Base-by-base conservation (phyloP, 139 green algal species). In the Chlorella vulgaris region DNA sequence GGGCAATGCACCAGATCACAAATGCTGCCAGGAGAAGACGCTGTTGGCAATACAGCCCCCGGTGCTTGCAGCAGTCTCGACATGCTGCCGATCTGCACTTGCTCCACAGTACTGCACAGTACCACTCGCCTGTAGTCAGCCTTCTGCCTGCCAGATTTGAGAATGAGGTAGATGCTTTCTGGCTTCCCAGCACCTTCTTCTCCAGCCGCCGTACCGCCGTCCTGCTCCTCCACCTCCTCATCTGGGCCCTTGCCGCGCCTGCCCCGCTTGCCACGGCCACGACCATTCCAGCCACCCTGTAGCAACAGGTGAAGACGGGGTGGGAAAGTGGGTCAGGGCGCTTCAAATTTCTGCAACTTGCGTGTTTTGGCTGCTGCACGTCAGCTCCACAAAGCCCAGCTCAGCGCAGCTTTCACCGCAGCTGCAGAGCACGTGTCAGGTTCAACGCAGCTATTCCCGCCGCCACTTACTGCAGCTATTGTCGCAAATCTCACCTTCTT, bases 161-260 rank as follows among this genome's bases (percentile, higher is more conserved):
- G 76, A 24, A 69, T 83, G 7, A 88, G 43, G 29, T 85, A 84
- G 21, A 86, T 68, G 26, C 69, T 74, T 8, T 78, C 71, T 1
- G 63, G 26, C 74, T 84, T 71, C 13, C 26, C 1, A 22, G 36
- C 31, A 2, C 5, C 69, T 24, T 76, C 70, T 31, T 73, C 83
- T 39, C 65, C 74, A 6, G n/a, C n/a, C n/a, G n/a, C n/a, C n/a
- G n/a, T n/a, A n/a, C n/a, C n/a, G n/a, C n/a, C n/a, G n/a, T 74
- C 76, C 28, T 58, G 29, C 60, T 26, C 47, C 75, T 31, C 61
- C 76, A 28, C 53, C 8, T 53, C 73, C 21, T 47, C 53, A 31
- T 75, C 36, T 0, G 39, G 31, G 39, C 76, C 26, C 35, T 47
- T 43, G 36, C 73, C 42, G 19, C 63, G 51, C 51, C 68, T 67